Evolutionary conservation across 345 rosid genomes (phyloP).

Genomic region (Heritiera littoralis): DNA sequence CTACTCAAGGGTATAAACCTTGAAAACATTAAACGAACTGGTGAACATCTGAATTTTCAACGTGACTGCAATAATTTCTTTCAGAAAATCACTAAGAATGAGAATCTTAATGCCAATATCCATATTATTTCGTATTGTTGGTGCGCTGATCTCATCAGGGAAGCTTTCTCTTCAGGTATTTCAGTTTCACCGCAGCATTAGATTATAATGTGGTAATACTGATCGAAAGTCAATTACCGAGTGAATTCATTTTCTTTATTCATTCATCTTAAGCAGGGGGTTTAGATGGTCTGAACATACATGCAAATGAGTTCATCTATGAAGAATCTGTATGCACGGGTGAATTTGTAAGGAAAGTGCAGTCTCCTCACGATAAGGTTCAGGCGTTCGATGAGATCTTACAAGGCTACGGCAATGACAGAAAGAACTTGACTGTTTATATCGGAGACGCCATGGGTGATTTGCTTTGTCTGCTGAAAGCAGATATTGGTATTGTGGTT

Average conservation of each 20-base stretch:
- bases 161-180: conserved; percentile 74
- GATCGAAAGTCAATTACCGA: not conserved
- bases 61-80: conserved; percentile 83
- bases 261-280: conserved; percentile 47
- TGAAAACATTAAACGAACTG: conserved; percentile 92
- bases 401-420: conserved; percentile 33
- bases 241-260: conserved; percentile 15
- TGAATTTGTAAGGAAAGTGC: conserved; percentile 62
- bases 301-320: conserved; percentile 78
- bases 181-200: not conserved
- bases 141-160: conserved; percentile 90
- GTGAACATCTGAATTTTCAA: conserved; percentile 79
- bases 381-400: conserved; percentile 57
- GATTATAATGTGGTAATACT: not conserved
- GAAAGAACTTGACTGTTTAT: conserved; percentile 62
- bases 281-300: conserved; percentile 56
- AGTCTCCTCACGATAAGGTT: conserved; percentile 79
- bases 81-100: conserved; percentile 56
- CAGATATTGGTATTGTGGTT: conserved; percentile 88
- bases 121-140: conserved; percentile 92
- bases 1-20: conserved; percentile 85
- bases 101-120: conserved; percentile 54
- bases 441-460: conserved; percentile 95
- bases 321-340: conserved; percentile 76
- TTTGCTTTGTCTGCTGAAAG: conserved; percentile 87